phyloP scores from a whole-genome alignment of 495 filamentous ascomycete species.

The Talaromyces nanjingensis region DNA sequence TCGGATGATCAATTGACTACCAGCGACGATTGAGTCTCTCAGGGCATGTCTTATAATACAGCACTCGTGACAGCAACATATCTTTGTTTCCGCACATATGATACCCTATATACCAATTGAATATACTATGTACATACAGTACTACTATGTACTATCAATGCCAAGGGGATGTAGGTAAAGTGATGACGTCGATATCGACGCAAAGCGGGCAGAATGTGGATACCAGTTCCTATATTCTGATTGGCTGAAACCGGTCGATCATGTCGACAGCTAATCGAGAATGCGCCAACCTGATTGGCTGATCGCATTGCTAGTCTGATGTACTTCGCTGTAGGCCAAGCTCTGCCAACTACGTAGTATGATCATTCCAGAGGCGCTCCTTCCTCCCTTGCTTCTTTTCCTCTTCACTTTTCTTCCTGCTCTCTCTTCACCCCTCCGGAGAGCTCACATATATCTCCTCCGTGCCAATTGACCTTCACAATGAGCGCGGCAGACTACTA shows the following conservation, averaged over 20 bases:
- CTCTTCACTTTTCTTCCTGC: not conserved
- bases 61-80: not conserved
- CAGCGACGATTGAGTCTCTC: too few relatives aligned
- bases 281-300: not conserved
- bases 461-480: conserved; percentile 8
- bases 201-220: not conserved
- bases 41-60: not conserved
- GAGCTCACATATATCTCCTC: not conserved
- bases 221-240: not conserved
- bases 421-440: not conserved
- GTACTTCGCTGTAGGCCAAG: not conserved
- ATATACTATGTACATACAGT: not conserved
- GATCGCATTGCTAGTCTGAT: not conserved
- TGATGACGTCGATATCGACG: not conserved
- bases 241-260: not conserved
- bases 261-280: not conserved
- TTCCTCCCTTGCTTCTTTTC: conserved; percentile 3
- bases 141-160: too few relatives aligned
- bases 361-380: not conserved
- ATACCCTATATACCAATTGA: not conserved
- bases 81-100: not conserved
- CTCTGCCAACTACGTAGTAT: not conserved
- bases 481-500: conserved; percentile 42
- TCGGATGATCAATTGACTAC: too few relatives aligned
- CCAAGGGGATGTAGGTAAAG: not conserved